Base-by-base conservation (phyloP, 1,139 yeast species). In the Taphrina flavorubra region DNA sequence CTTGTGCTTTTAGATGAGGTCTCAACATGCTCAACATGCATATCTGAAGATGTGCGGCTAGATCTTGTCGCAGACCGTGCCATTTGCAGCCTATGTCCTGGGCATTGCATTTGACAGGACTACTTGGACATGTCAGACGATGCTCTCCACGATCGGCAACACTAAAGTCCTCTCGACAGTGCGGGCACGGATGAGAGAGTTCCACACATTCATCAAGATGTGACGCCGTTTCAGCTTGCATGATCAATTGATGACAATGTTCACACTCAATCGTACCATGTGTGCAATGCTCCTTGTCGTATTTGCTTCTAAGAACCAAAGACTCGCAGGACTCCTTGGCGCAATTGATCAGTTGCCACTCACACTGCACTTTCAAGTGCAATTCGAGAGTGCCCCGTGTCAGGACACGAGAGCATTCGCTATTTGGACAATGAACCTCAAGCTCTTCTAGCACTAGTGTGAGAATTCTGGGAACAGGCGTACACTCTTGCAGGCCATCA, bases 141-240 rank as follows among this genome's bases (percentile, higher is more conserved):
- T 63, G 67, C 37, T 14, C 11, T 7, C 16, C 34, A 51, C 55
- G 36, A 7, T 55, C 67, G n/a, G 7, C 46, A 14, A 51, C 46
- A 6, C 46, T 16, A 34, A 55, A 63, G n/a, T 63, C 67, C 14
- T 18, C 44, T 18, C 14, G 7, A 37, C 67, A 63, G 31, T 63
- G 39, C 6, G 34, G 34, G 39, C 67, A 63, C 16, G 16, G 34
- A 11, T 63, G 67, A 6, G 67, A 63, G 14, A 63, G 37, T 20
- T 56, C 67, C n/a, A 46, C 5, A 46, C 67, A 63, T 31, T 63
- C 61, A 37, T 63, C 61, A 13, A 63, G 61, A 53, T 63, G 67
- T n/a, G 34, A 34, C 18, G 14, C n/a, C 11, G 34, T 13, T 6
- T 46, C 56, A 6, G 39, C n/a, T 46, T 36, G 46, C 42, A 63